Conservation (phyloP, 331 rosid species). For the Pyracantha coccinea region DNA sequence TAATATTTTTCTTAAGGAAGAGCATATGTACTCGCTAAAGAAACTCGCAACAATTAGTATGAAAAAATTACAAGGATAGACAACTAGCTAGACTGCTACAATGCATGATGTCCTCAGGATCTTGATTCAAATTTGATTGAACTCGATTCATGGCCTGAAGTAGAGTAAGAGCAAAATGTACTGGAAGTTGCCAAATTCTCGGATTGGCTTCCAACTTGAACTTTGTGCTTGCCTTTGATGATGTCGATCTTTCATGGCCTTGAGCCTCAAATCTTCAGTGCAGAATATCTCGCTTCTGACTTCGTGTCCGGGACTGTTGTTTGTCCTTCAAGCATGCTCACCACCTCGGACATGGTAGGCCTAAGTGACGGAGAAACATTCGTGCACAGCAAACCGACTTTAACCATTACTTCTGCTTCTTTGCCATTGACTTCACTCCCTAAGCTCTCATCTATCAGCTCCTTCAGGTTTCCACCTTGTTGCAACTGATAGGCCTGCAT, state of each 20-base stretch:
- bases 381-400: slow-evolving; percentile 65
- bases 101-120: too few species aligned
- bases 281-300: slow-evolving; percentile 20
- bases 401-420: slow-evolving; percentile 46
- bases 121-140: not conserved
- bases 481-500: slow-evolving; percentile 57
- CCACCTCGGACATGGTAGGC: slow-evolving; percentile 73
- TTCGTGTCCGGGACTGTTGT: slow-evolving; percentile 35
- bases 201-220: slow-evolving; percentile 30
- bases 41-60: not conserved
- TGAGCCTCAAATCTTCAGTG: slow-evolving; percentile 53
- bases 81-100: too few species aligned
- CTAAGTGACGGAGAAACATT: slow-evolving; percentile 44
- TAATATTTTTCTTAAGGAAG: too few species aligned
- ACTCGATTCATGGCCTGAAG: slow-evolving; percentile 13
- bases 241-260: slow-evolving; percentile 50
- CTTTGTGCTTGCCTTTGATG: slow-evolving; percentile 25
- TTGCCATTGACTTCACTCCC: slow-evolving; percentile 28
- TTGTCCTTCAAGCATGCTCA: slow-evolving; percentile 70
- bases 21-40: too few species aligned
- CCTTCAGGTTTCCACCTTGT: slow-evolving; percentile 35
- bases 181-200: slow-evolving; percentile 19
- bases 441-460: slow-evolving; percentile 59
- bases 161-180: slow-evolving; percentile 22
- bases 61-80: not conserved